Base-by-base conservation (phyloP, 371 early-diverging fungal species). In the Mortierella sp. region DNA sequence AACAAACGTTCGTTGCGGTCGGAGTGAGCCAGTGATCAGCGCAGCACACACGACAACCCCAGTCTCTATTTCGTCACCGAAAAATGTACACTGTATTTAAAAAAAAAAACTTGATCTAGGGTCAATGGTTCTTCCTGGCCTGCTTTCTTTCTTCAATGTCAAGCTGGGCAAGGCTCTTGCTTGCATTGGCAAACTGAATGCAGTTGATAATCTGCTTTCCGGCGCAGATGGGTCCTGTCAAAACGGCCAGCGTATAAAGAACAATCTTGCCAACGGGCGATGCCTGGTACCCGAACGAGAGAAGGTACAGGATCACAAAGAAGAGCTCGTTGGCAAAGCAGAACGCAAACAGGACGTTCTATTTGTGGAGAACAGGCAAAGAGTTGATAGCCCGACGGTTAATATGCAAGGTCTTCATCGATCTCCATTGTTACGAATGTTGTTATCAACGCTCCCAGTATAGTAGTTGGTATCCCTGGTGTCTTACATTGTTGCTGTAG, bases 311-410 rank as follows among this genome's bases (percentile, higher is more conserved):
- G 27, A 86, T 79, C 18, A 97, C 90, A 82, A 94, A 97, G 69
- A 93, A 95, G 2, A 93, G 81, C 81, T 97, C 95, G 79, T 96
- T 95, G 43, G 93, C 92, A 54, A 92, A 92, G 81, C 98, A 98
- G 72, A 96, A 90, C 39, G 86, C 70, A 79, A 98, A 98, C 61
- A 98, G 82, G 14, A 97, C 96, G 39, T 81, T 67, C 90, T 90
- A 79, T 41, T 16, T 0, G 21, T 18, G 42, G 8, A 3, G 27
- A 50, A 18, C 23, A 4, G 34, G 10, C 34, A 34, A 34, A n/a
- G n/a, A n/a, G n/a, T n/a, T n/a, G n/a, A n/a, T n/a, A n/a, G n/a
- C n/a, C n/a, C n/a, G n/a, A n/a, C n/a, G n/a, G n/a, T n/a, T n/a
- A n/a, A n/a, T n/a, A n/a, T n/a, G n/a, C n/a, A n/a, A n/a, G n/a